Evolutionary conservation across 164 flowering plant species (phyloP), one percentile per base, ranked within the genome.

Genomic region (Kingdonia uniflora): DNA sequence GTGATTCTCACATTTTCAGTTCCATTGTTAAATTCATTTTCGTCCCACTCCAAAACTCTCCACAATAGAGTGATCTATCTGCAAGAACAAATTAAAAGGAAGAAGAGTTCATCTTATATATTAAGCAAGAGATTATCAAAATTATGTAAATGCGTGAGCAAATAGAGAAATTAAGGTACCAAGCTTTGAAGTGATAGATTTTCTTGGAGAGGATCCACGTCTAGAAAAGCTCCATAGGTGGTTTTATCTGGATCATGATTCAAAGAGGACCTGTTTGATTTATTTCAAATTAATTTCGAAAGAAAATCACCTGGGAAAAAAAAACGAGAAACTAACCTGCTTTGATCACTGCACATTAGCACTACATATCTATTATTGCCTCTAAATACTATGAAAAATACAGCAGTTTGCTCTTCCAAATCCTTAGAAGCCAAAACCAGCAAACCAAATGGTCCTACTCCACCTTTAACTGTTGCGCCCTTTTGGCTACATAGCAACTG

Each of bases 331-430:
- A 46, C 39, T 45, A 39, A 80, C 90, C 76, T 80, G 76, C 35
- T n/a, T 29, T 75, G 81, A 57, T 83, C 90, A 56, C 78, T 78
- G 69, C 90, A 77, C 87, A 83, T 73, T 48, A 83, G 73, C 35
- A 80, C 81, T 42, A 69, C 70, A 59, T 52, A 59, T 23, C 55
- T 72, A 49, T 72, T 16, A 0, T 54, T 53, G 43, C 24, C 52
- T 61, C 66, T 80, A 76, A 79, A 79, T 13, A 83, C 64, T 29
- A 4, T 29, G 71, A n/a, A 82, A 65, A 62, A 82, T 2, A 82
- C 63, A 21, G 86, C 74, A 0, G 85, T n/a, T n/a, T n/a, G n/a
- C n/a, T 29, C 35, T 8, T 68, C 22, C 53, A 82, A 38, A 55
- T 62, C 61, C 41, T 74, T 51, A 4, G 84, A 70, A 21, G 86